Conservation (phyloP, 1,284 basidiomycete species). For the Anthracocystis walkeri region DNA sequence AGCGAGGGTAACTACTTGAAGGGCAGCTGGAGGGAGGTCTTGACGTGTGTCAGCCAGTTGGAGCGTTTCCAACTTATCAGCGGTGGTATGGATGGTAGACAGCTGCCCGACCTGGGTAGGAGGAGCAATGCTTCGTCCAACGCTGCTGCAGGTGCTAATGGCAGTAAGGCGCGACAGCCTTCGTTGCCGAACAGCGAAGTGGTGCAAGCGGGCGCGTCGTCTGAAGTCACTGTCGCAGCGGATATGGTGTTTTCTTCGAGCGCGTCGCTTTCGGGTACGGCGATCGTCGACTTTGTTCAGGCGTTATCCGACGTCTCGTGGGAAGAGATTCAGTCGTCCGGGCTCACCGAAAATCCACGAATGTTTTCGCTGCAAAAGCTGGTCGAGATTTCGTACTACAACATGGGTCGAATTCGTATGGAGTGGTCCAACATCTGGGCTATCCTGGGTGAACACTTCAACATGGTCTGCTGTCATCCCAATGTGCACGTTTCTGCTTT, state of each 20-base stretch:
- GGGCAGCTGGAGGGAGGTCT: slow-evolving; percentile 68
- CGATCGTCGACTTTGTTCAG: slow-evolving; percentile 97
- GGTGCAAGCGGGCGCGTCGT: slow-evolving; percentile 94
- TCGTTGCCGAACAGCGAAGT: slow-evolving; percentile 83
- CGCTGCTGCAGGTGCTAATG: slow-evolving; percentile 18
- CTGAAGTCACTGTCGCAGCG: slow-evolving; percentile 96
- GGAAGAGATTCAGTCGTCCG: slow-evolving; percentile 99
- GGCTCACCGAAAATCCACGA: slow-evolving; percentile 85
- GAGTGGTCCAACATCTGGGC: slow-evolving; percentile 99
- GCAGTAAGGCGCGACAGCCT: slow-evolving; percentile 25
- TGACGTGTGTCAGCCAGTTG: slow-evolving; percentile 68
- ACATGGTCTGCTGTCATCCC: slow-evolving; percentile 98
- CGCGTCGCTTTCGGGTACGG: slow-evolving; percentile 91
- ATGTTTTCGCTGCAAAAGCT: slow-evolving; percentile 98
- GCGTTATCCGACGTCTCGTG: slow-evolving; percentile 97
- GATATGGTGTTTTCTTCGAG: slow-evolving; percentile 99
- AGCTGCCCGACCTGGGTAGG: slow-evolving; percentile 82
- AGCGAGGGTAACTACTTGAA: slow-evolving; percentile 69
- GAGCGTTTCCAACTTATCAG: slow-evolving; percentile 69
- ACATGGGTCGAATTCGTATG: slow-evolving; percentile 97
- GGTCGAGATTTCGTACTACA: slow-evolving; percentile 99
- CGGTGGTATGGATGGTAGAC: slow-evolving; percentile 72
- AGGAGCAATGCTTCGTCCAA: slow-evolving; percentile 69
- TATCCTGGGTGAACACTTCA: slow-evolving; percentile 98
- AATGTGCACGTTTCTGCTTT: slow-evolving; percentile 98